A percentile compares a stretch with the other conserved stretches of the same genome.
Evolutionary conservation across 2,329 filamentous ascomycete species (phyloP).

Genomic region (Biscogniauxia sp.): DNA sequence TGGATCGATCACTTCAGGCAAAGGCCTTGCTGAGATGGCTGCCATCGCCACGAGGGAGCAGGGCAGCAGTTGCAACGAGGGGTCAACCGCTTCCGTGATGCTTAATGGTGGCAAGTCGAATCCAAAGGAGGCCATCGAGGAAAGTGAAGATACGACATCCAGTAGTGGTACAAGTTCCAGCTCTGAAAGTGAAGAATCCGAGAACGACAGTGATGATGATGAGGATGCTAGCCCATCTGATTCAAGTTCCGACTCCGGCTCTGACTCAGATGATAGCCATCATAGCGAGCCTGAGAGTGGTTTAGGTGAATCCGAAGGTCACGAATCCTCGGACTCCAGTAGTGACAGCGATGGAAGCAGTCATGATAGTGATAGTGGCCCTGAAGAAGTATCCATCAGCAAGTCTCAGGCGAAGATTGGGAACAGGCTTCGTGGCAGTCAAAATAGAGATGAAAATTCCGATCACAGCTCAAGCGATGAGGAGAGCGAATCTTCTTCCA

Average conservation of each 20-base stretch:
- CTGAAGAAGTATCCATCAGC: conserved; percentile 20
- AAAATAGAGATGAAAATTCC: conserved; percentile 1
- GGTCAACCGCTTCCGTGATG: conserved; percentile 22
- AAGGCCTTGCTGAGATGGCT: conserved; percentile 35
- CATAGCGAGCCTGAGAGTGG: conserved; percentile 6
- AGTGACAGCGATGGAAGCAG: conserved; percentile 13
- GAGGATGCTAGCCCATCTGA: conserved; percentile 17
- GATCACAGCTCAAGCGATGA: conserved; percentile 16
- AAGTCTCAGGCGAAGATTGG: background rate
- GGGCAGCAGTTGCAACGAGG: conserved; percentile 26
- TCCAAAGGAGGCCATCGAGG: conserved; percentile 17
- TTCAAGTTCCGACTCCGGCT: conserved; percentile 5
- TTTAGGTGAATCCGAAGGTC: conserved; percentile 15
- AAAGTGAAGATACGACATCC: conserved; percentile 21
- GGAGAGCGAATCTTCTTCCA: conserved; percentile 7
- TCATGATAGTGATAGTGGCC: conserved; percentile 25
- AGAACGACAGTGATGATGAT: conserved; percentile 16
- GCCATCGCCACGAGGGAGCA: conserved; percentile 31
- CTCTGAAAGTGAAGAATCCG: conserved; percentile 19
- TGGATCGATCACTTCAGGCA: conserved; percentile 38
- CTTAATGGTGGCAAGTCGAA: conserved; percentile 15
- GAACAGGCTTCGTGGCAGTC: background rate
- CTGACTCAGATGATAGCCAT: conserved; percentile 11
- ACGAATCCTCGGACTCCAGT: conserved; percentile 3
- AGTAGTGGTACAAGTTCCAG: conserved; percentile 26